Evolutionary conservation across 768 basidiomycete genomes (phyloP), one percentile per base, ranked within the genome.

Genomic region (Lactarius hengduanensis): DNA sequence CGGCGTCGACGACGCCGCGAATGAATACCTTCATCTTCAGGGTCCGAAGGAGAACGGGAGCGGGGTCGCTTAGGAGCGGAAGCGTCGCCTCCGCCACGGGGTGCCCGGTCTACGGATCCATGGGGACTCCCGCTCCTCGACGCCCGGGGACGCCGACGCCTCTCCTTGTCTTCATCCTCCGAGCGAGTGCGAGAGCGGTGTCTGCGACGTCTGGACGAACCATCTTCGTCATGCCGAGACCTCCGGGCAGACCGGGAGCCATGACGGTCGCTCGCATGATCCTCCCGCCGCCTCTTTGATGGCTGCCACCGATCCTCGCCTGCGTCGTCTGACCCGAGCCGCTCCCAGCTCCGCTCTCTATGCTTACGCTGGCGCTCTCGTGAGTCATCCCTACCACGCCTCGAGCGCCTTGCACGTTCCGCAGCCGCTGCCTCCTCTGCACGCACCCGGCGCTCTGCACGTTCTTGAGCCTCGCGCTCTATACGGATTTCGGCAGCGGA

Each of bases 391-490:
- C 82, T 84, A 38, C 75, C 75, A 57, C 76, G 76, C 71, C 73
- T 74, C 57, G 74, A 71, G 57, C 80, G 77, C 64, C 83, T 75
- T 69, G 83, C 75, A 66, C 83, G 81, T 75, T 88, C 88, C 2
- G 89, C 91, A 47, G 83, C 84, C 4, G 79, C 83, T 34, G 92
- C 92, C 75, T 94, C 92, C 73, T 90, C 84, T 0, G 92, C 92
- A 3, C 92, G 80, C 2, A 81, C 81, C 63, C 82, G 78, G 41
- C 89, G 77, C 70, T 90, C 88, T 56, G 72, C 79, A 65, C 84
- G 78, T 73, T 90, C 86, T 67, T 83, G 80, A 66, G 89, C 89
- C n/a, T 86, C 83, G 30, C 86, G 77, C 69, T 87, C 87, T 32
- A 78, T 78, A 65, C 91, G 88, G n/a, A 86, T 78, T 70, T 92